Conservation (phyloP, 257 asterid genomes). For the Craterostigma plantagineum region DNA sequence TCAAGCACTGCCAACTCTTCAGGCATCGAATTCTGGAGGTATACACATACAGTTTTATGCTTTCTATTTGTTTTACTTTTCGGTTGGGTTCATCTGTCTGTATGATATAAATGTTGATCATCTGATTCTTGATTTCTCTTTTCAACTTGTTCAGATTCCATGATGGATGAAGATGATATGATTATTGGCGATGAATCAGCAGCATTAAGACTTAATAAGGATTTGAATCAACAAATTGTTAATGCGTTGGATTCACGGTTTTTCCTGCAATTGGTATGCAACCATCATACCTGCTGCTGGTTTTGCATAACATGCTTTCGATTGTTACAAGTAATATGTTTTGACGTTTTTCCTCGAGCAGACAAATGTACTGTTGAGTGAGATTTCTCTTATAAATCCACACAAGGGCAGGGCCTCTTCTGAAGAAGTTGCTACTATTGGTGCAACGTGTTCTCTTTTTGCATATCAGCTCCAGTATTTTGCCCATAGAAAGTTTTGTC, state of each 20-base stretch:
- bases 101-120: neutral
- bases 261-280: slow-evolving; percentile 68
- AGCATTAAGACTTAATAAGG: slow-evolving; percentile 33
- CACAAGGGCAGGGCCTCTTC: slow-evolving; percentile 28
- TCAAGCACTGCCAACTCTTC: slow-evolving; percentile 67
- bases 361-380: slow-evolving; percentile 64
- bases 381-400: slow-evolving; percentile 23
- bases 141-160: slow-evolving; percentile 24
- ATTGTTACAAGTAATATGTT: slow-evolving; percentile 6
- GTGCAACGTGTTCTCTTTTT: slow-evolving; percentile 82
- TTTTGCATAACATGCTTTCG: slow-evolving; percentile 3
- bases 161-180: slow-evolving; percentile 65
- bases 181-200: slow-evolving; percentile 31
- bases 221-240: slow-evolving; percentile 59
- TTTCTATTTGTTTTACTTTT: neutral
- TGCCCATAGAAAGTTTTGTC: slow-evolving; percentile 77
- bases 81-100: neutral
- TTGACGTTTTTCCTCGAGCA: slow-evolving; percentile 17
- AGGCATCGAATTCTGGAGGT: slow-evolving; percentile 33
- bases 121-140: slow-evolving; percentile 9
- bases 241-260: slow-evolving; percentile 54
- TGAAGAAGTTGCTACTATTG: slow-evolving; percentile 59
- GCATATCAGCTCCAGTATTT: slow-evolving; percentile 55
- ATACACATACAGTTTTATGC: slow-evolving; percentile 5
- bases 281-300: slow-evolving; percentile 7